These are phyloP conservation scores for Pichia phayaonensis DNA, from an alignment of 805 yeast species.

Conservation along the genomic window DNA sequence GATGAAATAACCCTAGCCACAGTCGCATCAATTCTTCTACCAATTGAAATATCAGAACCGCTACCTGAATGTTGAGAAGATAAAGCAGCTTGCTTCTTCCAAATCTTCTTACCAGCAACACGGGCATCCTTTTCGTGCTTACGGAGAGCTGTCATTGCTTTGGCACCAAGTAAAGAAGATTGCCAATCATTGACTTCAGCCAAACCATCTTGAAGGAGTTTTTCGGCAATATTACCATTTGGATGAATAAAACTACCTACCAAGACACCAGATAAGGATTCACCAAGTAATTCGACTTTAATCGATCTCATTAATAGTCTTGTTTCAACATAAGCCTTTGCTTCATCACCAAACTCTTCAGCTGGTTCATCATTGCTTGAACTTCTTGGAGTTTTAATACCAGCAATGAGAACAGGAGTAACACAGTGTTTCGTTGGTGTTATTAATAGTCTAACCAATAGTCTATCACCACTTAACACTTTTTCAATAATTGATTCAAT, in stretches of 20 bases:
- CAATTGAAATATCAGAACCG: constrained; percentile 31
- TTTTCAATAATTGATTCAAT: constrained; percentile 60
- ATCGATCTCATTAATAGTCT: constrained; percentile 57
- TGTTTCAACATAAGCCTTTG: constrained; percentile 54
- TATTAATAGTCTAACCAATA: constrained; percentile 47
- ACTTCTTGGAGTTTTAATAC: constrained; percentile 65
- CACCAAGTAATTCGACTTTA: constrained; percentile 51
- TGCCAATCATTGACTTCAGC: constrained; percentile 82
- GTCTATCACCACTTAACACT: constrained; percentile 71
- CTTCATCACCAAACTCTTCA: constrained; percentile 60
- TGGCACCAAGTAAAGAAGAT: constrained; percentile 56
- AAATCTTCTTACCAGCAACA: constrained; percentile 45
- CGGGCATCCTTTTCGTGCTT: constrained; percentile 59
- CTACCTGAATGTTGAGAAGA: constrained; percentile 15
- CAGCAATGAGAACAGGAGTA: constrained; percentile 62
- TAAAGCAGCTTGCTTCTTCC: constrained; percentile 32
- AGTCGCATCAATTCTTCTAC: constrained; percentile 44
- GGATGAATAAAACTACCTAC: constrained; percentile 59
- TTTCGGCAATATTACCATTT: constrained; percentile 68
- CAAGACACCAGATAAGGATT: constrained; percentile 52
- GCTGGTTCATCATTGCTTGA: constrained; percentile 36
- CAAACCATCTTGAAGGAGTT: constrained; percentile 58
- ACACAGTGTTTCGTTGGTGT: constrained; percentile 42
- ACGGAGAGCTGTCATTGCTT: constrained; percentile 53
- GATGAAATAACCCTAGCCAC: constrained; percentile 58